Evolutionary conservation across 2,329 filamentous ascomycete species (phyloP), one percentile per base, ranked within the genome.

Genomic region (Epicoccum nigrum): DNA sequence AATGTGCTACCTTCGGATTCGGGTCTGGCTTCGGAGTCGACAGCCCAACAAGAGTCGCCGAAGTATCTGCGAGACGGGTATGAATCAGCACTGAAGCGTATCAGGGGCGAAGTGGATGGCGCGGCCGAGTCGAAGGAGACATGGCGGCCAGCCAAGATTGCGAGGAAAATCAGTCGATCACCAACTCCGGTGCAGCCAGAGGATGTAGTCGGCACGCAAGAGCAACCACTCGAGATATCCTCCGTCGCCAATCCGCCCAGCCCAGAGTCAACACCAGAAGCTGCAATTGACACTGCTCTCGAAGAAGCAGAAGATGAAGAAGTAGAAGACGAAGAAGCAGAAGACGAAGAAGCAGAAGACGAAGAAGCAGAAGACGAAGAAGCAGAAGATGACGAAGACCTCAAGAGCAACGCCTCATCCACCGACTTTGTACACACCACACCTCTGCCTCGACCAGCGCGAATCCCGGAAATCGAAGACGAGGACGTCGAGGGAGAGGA

Each of bases 11-110:
- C 45, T 13, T 53, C 56, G 7, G 52, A 58, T 3, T 27, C 39
- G 11, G 58, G 48, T 30, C 8, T 53, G 30, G 33, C 49, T 37
- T 65, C 64, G 25, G 65, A 62, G 19, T 63, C 63, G 13, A 68
- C 65, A 3, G 59, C 51, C 2, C 53, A 52, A 25, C 56, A 63
- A 17, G 55, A 63, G 42, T 67, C 67, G n/a, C 65, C 67, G 4
- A 54, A 52, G 16, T 57, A 63, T 27, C 58, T 67, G 19, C 42
- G 48, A 38, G 47, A 68, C 12, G 47, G 59, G n/a, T 59, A 61
- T 23, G 50, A 62, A 5, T 61, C 60, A 25, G 52, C 43, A 6
- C 33, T 57, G 17, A 68, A 67, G 34, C 64, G 67, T 15, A 52
- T 59, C 21, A 58, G 56, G 4, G 43, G 39, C 2, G 58, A 51